Conservation (phyloP, 345 rosid genomes). For the Xanthoceras sorbifolium region DNA sequence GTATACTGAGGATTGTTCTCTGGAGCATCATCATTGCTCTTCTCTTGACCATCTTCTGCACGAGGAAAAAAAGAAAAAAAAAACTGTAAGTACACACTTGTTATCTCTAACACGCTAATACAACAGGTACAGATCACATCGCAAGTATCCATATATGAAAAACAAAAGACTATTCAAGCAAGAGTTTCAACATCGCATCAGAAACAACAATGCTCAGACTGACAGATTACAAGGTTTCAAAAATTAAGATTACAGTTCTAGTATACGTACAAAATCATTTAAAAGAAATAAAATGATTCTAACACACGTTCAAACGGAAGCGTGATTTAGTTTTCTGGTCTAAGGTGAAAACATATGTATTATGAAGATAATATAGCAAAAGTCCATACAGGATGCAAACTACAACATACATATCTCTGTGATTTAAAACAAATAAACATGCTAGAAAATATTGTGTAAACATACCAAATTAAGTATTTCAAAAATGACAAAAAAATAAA, state of each 20-base stretch:
- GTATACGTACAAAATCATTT: background rate
- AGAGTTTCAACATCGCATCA: background rate
- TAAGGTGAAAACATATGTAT: background rate
- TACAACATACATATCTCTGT: background rate
- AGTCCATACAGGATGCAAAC: background rate
- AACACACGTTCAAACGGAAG: background rate
- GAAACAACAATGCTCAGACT: background rate
- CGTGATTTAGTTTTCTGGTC: background rate
- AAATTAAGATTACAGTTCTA: too few species aligned
- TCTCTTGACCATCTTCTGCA: slow-evolving; percentile 88
- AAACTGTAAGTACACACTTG: background rate
- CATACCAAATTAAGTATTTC: background rate
- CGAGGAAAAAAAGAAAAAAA: background rate
- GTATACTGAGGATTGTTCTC: slow-evolving; percentile 69
- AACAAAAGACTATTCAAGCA: background rate
- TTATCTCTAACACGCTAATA: background rate
- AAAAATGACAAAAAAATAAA: background rate
- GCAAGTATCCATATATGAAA: background rate
- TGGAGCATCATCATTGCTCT: slow-evolving; percentile 68
- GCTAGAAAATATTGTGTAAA: background rate
- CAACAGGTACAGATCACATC: background rate
- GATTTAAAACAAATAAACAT: background rate
- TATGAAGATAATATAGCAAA: background rate
- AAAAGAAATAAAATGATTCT: background rate
- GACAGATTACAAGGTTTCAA: background rate